Base-by-base conservation (phyloP, 148 eudicot species). In the Nepenthes mirabilis region DNA sequence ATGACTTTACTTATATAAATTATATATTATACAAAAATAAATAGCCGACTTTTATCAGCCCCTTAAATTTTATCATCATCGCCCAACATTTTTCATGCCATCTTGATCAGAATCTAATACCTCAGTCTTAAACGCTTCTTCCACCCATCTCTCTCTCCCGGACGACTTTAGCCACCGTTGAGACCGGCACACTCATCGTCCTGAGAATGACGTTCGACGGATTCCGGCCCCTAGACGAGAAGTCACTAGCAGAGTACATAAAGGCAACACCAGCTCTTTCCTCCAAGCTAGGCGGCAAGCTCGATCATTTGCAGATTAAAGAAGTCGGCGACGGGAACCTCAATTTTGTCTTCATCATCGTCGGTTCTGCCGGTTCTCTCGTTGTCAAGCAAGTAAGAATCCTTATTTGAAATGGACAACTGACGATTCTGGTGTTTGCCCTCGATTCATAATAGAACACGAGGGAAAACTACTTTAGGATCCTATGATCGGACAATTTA, bases 271-370 rank as follows among this genome's bases (percentile, higher is more conserved):
- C 96, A 1, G 57, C 85, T 43, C 82, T 93, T 33, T 63, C 78
- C 9, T 65, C 82, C 11, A 72, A 72, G 61, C 83, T 93, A 13
- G 91, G 87, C 10, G 61, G 67, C 33, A 34, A 77, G 3, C 47
- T 69, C 48, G 80, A 83, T 33, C 58, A 81, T 10, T 70, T 88
- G 62, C 66, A 65, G 35, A 71, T 93, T 70, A 86, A 79, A 71
- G 99, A 93, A 72, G 86, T 93, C 23, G 99, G 99, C 33, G 99
- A 93, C 59, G 99, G 99, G 14, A 93, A 93, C 68, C 96, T 93
- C 70, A 93, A 93, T 62, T 93, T 82, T 56, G 99, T 93, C 36
- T 93, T 59, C 73, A 93, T 86, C 51, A 75, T 93, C n/a, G 6
- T 65, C 47, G 59, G 72, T 37, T 61, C 79, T 9, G 72, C 87